phyloP scores from a whole-genome alignment of 2,329 filamentous ascomycete species.

The Cryphonectria nitschkei region DNA sequence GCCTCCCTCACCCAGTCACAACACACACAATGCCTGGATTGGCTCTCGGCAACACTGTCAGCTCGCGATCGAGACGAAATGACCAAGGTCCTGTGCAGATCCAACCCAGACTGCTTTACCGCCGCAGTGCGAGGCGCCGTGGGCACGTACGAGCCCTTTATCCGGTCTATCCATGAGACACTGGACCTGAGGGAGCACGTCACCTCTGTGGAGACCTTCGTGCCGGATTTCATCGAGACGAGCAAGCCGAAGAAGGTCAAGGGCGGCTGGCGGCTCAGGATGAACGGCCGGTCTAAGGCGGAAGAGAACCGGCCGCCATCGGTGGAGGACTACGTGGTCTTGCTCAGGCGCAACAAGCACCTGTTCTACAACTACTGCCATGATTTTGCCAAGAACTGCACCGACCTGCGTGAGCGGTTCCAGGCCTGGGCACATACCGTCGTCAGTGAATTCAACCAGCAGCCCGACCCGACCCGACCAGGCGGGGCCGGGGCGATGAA shows the following conservation, averaged over 20 bases:
- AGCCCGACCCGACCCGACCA: slow-evolving; percentile 5
- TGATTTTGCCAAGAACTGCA: slow-evolving; percentile 68
- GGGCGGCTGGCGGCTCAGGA: slow-evolving; percentile 43
- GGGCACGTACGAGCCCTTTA: slow-evolving; percentile 73
- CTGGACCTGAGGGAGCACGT: slow-evolving; percentile 73
- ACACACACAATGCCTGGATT: slow-evolving; percentile 68
- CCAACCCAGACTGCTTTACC: slow-evolving; percentile 74
- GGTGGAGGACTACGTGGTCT: slow-evolving; percentile 71
- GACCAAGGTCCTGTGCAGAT: slow-evolving; percentile 66
- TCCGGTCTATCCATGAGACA: slow-evolving; percentile 70
- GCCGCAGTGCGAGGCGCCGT: slow-evolving; percentile 67
- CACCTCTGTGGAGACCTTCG: slow-evolving; percentile 67
- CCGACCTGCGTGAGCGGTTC: slow-evolving; percentile 65
- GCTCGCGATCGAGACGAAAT: slow-evolving; percentile 76
- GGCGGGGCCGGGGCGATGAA: slow-evolving; percentile 40
- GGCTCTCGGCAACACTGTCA: slow-evolving; percentile 71
- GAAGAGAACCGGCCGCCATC: slow-evolving; percentile 52
- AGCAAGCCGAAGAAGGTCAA: slow-evolving; percentile 55
- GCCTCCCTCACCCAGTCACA: slow-evolving; percentile 59
- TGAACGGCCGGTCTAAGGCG: slow-evolving; percentile 40
- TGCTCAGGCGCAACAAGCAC: slow-evolving; percentile 67
- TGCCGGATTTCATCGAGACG: slow-evolving; percentile 71
- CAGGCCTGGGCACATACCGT: slow-evolving; percentile 62
- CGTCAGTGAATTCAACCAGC: slow-evolving; percentile 56
- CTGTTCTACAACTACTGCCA: slow-evolving; percentile 73